phyloP scores from a whole-genome alignment of 208 protist genomes.

The Acanthamoeba royreba region DNA sequence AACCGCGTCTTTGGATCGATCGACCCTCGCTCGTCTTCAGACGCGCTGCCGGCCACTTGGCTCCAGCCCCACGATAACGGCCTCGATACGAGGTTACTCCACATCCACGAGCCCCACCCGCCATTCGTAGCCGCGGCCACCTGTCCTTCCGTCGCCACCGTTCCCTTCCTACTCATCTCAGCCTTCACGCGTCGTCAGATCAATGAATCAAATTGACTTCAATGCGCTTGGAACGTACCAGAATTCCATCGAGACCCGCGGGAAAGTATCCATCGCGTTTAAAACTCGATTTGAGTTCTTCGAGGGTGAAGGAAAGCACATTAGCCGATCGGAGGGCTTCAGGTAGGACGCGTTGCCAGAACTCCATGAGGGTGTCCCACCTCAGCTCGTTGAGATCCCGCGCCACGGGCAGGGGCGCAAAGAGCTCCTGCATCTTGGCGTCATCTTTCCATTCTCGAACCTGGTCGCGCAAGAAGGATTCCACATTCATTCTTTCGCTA shows the following conservation, averaged over 20 bases:
- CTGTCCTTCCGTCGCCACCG: not conserved
- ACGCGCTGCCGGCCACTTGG: not conserved
- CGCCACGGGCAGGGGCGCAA: not conserved
- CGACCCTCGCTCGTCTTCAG: not conserved
- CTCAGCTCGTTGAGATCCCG: not conserved
- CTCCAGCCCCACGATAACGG: constrained; percentile 4
- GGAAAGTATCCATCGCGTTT: not conserved
- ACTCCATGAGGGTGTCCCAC: not conserved
- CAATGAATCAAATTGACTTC: not conserved
- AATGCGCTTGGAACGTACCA: not conserved
- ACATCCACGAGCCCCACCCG: constrained; percentile 7
- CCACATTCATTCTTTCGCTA: not conserved
- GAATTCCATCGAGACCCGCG: not conserved
- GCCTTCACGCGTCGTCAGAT: not conserved
- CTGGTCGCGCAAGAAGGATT: not conserved
- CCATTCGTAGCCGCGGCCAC: not conserved
- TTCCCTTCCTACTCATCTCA: not conserved
- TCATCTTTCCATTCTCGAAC: constrained; percentile 7
- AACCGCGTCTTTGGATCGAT: not conserved
- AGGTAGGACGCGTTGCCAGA: not conserved
- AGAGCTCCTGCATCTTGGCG: not conserved
- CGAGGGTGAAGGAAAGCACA: not conserved
- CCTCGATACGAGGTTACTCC: not conserved
- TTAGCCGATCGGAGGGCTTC: not conserved
- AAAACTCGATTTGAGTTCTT: not conserved